Conservation (phyloP, 192 early-diverging fungal species). For the Kappamyces sp. region DNA sequence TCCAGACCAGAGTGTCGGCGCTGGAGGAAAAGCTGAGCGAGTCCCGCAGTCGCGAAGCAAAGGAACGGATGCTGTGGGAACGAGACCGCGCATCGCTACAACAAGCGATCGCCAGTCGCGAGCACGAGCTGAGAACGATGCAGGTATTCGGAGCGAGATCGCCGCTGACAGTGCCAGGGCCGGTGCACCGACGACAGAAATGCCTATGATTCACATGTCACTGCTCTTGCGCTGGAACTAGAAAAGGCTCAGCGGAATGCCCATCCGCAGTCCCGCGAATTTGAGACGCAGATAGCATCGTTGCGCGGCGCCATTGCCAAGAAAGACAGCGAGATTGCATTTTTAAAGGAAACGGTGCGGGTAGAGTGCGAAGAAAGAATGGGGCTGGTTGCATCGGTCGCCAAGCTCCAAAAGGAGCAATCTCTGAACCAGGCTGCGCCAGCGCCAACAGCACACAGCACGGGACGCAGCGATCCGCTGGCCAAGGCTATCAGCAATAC, state of each 20-base stretch:
- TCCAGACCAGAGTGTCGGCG: no score
- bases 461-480: no score
- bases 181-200: constrained; percentile 21
- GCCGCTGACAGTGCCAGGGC: background rate
- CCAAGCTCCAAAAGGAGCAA: constrained; percentile 4
- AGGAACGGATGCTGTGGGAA: no score
- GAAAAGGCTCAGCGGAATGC: constrained; percentile 5
- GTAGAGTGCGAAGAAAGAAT: constrained; percentile 52
- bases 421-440: background rate
- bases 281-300: constrained; percentile 11
- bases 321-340: constrained; percentile 42
- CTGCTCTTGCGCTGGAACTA: constrained; percentile 22
- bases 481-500: background rate
- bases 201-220: constrained; percentile 24
- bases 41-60: no score
- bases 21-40: no score
- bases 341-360: constrained; percentile 46
- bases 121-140: background rate
- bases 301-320: constrained; percentile 21
- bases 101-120: no score
- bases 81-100: no score
- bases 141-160: background rate
- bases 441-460: no score
- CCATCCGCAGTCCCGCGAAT: constrained; percentile 1
- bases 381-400: constrained; percentile 39